phyloP scores from a whole-genome alignment of 2,329 filamentous ascomycete species.

The Alternaria gansuensis region DNA sequence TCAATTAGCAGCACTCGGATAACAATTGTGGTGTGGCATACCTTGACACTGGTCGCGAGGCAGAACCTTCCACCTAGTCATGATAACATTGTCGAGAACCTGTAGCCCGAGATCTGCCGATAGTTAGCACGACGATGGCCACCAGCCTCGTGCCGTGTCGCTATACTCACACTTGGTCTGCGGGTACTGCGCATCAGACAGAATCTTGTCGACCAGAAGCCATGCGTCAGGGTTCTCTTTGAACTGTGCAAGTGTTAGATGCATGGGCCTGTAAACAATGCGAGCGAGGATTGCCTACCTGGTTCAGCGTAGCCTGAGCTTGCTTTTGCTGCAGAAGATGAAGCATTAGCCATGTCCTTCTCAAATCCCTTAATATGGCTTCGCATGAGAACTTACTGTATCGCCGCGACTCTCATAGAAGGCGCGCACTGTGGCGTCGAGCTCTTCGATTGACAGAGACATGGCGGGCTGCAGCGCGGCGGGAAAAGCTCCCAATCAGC shows the following conservation, averaged over 20 bases:
- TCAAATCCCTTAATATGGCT: slow-evolving; percentile 3
- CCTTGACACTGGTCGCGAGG: slow-evolving; percentile 96
- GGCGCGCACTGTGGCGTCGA: slow-evolving; percentile 93
- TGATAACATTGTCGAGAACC: slow-evolving; percentile 97
- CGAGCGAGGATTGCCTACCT: slow-evolving; percentile 66
- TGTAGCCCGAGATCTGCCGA: slow-evolving; percentile 85
- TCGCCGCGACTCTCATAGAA: slow-evolving; percentile 98
- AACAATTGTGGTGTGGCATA: slow-evolving; percentile 52
- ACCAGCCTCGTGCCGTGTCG: slow-evolving; percentile 25
- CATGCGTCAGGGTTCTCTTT: slow-evolving; percentile 99
- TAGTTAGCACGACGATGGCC: slow-evolving; percentile 44
- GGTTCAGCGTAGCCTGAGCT: slow-evolving; percentile 90
- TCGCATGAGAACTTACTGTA: slow-evolving; percentile 67
- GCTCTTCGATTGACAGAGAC: slow-evolving; percentile 84
- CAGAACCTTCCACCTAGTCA: slow-evolving; percentile 98
- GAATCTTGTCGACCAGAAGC: slow-evolving; percentile 96
- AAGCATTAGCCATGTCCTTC: slow-evolving; percentile 51
- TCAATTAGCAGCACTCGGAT: slow-evolving; percentile 16
- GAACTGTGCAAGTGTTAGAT: slow-evolving; percentile 69
- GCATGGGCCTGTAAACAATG: slow-evolving; percentile 13
- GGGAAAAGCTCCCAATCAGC: slow-evolving; percentile 49
- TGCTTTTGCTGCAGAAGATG: slow-evolving; percentile 80
- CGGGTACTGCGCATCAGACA: slow-evolving; percentile 89
- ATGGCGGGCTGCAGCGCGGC: slow-evolving; percentile 56
- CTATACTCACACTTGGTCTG: slow-evolving; percentile 87